Base-by-base conservation (phyloP, 495 filamentous ascomycete genomes). In the Podospora australis region DNA sequence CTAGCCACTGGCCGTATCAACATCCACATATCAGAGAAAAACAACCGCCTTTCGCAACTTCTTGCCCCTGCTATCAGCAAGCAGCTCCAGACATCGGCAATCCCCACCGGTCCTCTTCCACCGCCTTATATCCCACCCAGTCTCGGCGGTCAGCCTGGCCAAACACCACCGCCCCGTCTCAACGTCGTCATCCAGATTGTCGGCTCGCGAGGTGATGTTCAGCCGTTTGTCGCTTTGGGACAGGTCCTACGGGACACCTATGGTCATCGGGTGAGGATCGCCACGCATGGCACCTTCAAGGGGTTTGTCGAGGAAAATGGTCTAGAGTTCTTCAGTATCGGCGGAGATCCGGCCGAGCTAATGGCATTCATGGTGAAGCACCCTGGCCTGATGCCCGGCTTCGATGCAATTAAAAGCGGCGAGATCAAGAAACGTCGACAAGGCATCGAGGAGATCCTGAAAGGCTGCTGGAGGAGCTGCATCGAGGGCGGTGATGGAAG, bases 331-430 rank as follows among this genome's bases (percentile, higher is more conserved):
- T 88, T 86, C 61, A 73, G 72, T 48, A 77, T 88, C 26, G 84
- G 84, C 3, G 84, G 84, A 1, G 80, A 88, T 53, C 84, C 84
- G 4, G 73, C 80, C 1, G 80, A 88, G 64, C 60, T 88, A 26
- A 88, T 88, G 84, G 84, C 84, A 3, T 88, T 85, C 55, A 87
- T 87, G 84, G 84, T 88, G 29, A 87, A 87, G 62, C 85, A 88
- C 63, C 84, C 84, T 0, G 82, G 83, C 0, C 64, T 88, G 60
- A 79, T 88, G 34, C 84, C 84, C 0, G 75, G 70, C 1, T 58
- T 87, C 17, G 75, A 83, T 17, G 78, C 81, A 0, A 64, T 88
- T 16, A 82, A 78, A 52, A 74, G 70, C 28, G 84, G 84, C 8
- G 84, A 87, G 56, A 77, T 87, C 53, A 73, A 70, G 10, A 66